phyloP scores from a whole-genome alignment of 2,329 filamentous ascomycete genomes.

The Alternaria sp. region DNA sequence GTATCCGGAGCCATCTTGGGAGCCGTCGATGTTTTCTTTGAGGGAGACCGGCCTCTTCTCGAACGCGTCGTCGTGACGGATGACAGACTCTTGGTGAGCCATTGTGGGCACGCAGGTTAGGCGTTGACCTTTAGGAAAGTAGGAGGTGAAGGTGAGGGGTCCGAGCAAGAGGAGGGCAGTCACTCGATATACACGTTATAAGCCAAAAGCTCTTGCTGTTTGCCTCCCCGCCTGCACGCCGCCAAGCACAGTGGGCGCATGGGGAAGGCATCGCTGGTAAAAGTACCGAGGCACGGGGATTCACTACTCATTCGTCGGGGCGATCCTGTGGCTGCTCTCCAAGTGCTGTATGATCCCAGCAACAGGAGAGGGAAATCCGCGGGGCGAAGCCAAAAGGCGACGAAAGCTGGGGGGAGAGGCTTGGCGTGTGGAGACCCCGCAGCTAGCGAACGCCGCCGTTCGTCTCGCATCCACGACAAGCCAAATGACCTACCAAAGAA shows the following conservation, averaged over 20 bases:
- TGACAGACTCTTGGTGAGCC: constrained; percentile 20
- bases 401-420: constrained; percentile 33
- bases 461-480: constrained; percentile 21
- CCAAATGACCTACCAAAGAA: constrained; percentile 23
- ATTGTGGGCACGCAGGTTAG: constrained; percentile 11
- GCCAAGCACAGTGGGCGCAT: constrained; percentile 10
- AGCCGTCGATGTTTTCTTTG: constrained; percentile 38
- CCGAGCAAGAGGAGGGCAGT: background rate
- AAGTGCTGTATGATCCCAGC: constrained; percentile 5
- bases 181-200: constrained; percentile 18
- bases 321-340: background rate
- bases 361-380: constrained; percentile 9
- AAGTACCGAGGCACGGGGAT: constrained; percentile 40
- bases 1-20: constrained; percentile 33
- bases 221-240: constrained; percentile 16
- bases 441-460: constrained; percentile 23
- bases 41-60: constrained; percentile 35
- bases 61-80: constrained; percentile 33
- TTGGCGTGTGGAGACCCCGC: constrained; percentile 46
- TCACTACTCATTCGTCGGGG: constrained; percentile 16
- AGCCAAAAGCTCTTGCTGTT: constrained; percentile 2
- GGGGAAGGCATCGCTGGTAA: constrained; percentile 19
- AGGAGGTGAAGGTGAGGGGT: constrained; percentile 14
- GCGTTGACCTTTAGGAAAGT: background rate
- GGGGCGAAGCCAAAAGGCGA: constrained; percentile 24